These are phyloP conservation scores for Polyporus arcularius DNA, from an alignment of 768 basidiomycete species.

Conservation along the genomic window DNA sequence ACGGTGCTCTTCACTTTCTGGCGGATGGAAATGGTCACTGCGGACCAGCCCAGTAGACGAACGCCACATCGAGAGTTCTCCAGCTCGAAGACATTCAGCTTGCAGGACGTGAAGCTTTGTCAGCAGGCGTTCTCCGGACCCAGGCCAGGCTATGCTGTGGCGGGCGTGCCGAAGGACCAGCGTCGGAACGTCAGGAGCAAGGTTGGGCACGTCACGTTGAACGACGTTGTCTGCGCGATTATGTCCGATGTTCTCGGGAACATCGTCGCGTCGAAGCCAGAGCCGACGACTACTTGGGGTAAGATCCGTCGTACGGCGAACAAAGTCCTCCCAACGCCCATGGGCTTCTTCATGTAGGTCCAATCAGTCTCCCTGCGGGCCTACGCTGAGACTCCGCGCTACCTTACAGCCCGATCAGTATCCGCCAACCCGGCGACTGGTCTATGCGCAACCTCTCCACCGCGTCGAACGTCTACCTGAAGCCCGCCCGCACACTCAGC, in stretches of 20 bases:
- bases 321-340: slow-evolving; percentile 18
- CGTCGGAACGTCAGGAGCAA: slow-evolving; percentile 13
- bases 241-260: slow-evolving; percentile 25
- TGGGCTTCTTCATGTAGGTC: slow-evolving; percentile 26
- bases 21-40: slow-evolving; percentile 28
- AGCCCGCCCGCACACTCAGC: slow-evolving; percentile 12
- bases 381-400: neutral
- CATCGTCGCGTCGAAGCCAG: slow-evolving; percentile 15
- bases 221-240: slow-evolving; percentile 27
- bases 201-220: slow-evolving; percentile 24
- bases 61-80: slow-evolving; percentile 18
- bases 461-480: slow-evolving; percentile 22
- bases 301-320: slow-evolving; percentile 8
- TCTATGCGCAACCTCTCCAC: slow-evolving; percentile 30
- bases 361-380: neutral
- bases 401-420: slow-evolving; percentile 22
- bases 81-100: slow-evolving; percentile 22
- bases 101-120: slow-evolving; percentile 24
- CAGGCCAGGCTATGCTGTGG: slow-evolving; percentile 17
- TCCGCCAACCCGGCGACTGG: slow-evolving; percentile 26
- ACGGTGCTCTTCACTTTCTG: slow-evolving; percentile 25
- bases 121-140: slow-evolving; percentile 27
- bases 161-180: slow-evolving; percentile 19
- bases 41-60: slow-evolving; percentile 9
- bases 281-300: slow-evolving; percentile 3